Evolutionary conservation across 805 yeast species (phyloP), one percentile per base, ranked within the genome.

Genomic region (Candida vartiovaarae): DNA sequence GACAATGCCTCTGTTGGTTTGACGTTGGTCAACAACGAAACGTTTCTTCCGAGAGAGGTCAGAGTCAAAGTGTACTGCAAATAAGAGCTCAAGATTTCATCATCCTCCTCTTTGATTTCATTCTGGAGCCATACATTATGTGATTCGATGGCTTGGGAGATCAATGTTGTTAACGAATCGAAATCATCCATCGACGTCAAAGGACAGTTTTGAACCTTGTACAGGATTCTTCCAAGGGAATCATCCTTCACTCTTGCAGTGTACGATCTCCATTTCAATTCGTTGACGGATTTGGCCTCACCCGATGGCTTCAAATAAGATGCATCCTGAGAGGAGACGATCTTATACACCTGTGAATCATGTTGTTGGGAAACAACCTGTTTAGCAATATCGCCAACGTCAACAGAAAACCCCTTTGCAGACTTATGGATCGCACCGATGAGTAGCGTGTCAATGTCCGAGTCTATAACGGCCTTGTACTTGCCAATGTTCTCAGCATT

Each of bases 51-150:
- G 40, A 88, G 74, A 48, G 86, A 77, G 31, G 83, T 73, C 45
- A 84, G 67, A 38, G 84, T 64, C 48, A 76, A 66, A 53, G 79
- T 75, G 66, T 84, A 91, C 54, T 77, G 79, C 54, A 89, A 76
- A 62, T 74, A 91, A 0, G 96, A 84, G 44, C 78, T 66, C 36
- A 89, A 63, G 50, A 91, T 80, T 56, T 89, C 86, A 39, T 75
- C 76, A 42, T 72, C 76, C 40, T 76, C 79, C 37, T 71, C 75
- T 30, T 64, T 65, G 36, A 71, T 74, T 11, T 66, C 65, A 48
- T 77, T 74, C 6, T 71, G 74, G 52, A 82, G 69, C 52, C 76
- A 80, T 11, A 65, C 66, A 42, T 67, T 67, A 54, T 86, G 91
- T 30, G 73, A 61, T 32, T 75, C 82, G 44, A 80, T 69, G 1